phyloP scores from a whole-genome alignment of 1,284 basidiomycete species.

The Cutaneotrichosporon sp. region DNA sequence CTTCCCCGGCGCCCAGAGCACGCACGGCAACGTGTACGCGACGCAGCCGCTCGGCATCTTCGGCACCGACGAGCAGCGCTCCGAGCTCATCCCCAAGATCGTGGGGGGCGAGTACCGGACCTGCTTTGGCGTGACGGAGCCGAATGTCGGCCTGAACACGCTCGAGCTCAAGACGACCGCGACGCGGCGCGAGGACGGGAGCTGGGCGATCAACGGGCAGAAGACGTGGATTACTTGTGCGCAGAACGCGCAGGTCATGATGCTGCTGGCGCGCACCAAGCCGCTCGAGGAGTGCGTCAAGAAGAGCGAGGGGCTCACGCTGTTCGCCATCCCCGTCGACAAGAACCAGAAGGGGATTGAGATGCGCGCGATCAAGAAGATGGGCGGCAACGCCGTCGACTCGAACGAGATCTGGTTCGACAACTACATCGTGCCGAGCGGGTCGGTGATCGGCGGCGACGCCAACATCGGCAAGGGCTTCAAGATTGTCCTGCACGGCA shows the following conservation, averaged over 20 bases:
- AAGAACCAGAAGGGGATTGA: constrained; percentile 19
- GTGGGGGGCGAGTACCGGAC: constrained; percentile 21
- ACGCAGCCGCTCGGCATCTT: constrained; percentile 25
- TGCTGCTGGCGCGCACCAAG: constrained; percentile 28
- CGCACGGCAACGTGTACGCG: constrained; percentile 25
- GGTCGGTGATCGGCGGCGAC: constrained; percentile 20
- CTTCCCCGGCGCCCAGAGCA: constrained; percentile 24
- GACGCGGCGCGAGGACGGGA: constrained; percentile 18
- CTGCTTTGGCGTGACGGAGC: constrained; percentile 25
- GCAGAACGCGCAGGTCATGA: constrained; percentile 30
- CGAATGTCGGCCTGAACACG: constrained; percentile 25
- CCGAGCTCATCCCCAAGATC: constrained; percentile 23
- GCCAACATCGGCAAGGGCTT: constrained; percentile 50
- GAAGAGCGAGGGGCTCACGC: constrained; percentile 20
- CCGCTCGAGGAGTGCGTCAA: constrained; percentile 25
- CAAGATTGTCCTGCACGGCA: constrained; percentile 45
- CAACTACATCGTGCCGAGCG: constrained; percentile 22
- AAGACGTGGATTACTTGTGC: constrained; percentile 28
- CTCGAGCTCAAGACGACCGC: constrained; percentile 25
- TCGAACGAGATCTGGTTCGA: constrained; percentile 26
- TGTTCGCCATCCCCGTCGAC: constrained; percentile 25
- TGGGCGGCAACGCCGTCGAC: constrained; percentile 25
- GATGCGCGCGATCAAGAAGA: constrained; percentile 19
- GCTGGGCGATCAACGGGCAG: constrained; percentile 23
- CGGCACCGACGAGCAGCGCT: constrained; percentile 24